Base-by-base conservation (phyloP, 2,329 filamentous ascomycete genomes). In the Magnaporthiopsis incrustans region DNA sequence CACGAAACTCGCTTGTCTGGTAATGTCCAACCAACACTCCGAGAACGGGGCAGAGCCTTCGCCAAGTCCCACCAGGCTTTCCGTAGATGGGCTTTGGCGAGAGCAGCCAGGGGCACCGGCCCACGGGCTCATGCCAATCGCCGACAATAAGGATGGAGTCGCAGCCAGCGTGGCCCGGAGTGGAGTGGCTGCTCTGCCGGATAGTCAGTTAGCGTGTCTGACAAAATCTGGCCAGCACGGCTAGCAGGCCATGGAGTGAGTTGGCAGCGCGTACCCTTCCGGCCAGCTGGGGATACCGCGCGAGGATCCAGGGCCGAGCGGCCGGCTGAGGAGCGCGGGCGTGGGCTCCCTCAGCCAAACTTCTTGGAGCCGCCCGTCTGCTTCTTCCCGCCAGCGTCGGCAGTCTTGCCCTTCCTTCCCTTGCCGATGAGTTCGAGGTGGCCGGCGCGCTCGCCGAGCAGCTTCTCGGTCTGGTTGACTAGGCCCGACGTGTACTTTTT, bases 351-450 rank as follows among this genome's bases (percentile, higher is more conserved):
- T 79, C 79, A 85, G 64, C 83, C 83, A 75, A 83, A 85, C 75
- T 83, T 83, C 73, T 79, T 79, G 22, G 78, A 80, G 6, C 83
- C 83, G 38, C 81, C 82, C 75, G 78, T 78, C 61, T 71, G 65
- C 35, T 71, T 74, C 61, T 60, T 65, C 22, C 64, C 60, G 30
- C 58, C 53, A 56, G 60, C 62, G 56, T 68, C 70, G 27, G 65
- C 66, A 61, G 70, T 67, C 63, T 70, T 69, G 60, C 60, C 64
- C 32, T 75, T 84, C 73, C 83, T 82, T 12, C 81, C 80, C 73
- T 82, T 79, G 38, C 82, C 84, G 66, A 86, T 84, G 67, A 86
- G 71, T 76, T 87, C 84, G 30, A 87, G 73, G 65, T 87, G 84
- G 0, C 84, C 83, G 6, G 82, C 84, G 11, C 84, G 76, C 76